These are phyloP conservation scores for Arthrobotrys entomopaga DNA, from an alignment of 2,329 filamentous ascomycete genomes.

Conservation along the genomic window DNA sequence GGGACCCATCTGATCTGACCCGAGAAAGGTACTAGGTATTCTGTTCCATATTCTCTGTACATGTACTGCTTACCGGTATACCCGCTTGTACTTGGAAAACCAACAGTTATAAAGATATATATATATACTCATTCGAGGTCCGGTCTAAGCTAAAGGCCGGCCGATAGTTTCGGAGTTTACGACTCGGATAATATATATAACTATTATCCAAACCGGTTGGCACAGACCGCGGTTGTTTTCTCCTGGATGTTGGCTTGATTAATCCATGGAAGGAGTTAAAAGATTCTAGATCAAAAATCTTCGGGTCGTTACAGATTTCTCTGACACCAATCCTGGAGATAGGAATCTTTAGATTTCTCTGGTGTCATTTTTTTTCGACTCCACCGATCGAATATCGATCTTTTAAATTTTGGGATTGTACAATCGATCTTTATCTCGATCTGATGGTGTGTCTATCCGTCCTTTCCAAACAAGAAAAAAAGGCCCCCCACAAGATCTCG, in stretches of 20 bases:
- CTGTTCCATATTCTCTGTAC: slow-evolving; percentile 1
- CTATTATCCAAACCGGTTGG: no score
- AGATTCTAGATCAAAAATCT: no score
- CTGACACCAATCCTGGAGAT: no score
- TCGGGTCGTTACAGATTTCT: no score
- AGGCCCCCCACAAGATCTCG: not conserved
- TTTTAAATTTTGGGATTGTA: not conserved
- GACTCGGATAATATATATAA: not conserved
- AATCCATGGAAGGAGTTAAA: no score
- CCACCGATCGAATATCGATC: slow-evolving; percentile 7
- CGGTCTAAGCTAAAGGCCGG: not conserved
- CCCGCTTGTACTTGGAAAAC: not conserved
- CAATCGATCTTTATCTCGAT: slow-evolving; percentile 3
- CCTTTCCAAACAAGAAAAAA: not conserved
- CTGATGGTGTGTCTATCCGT: slow-evolving; percentile 14
- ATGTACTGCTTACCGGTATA: no score
- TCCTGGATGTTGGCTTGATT: no score
- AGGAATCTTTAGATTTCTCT: not conserved
- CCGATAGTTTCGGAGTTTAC: slow-evolving; percentile 14
- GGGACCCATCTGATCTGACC: slow-evolving; percentile 41
- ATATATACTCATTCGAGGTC: not conserved
- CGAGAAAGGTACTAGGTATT: slow-evolving; percentile 30
- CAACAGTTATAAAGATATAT: not conserved
- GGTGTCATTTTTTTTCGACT: not conserved
- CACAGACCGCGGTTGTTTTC: no score